Evolutionary conservation across 495 filamentous ascomycete genomes (phyloP).

Genomic region (Penicillium turbatum): DNA sequence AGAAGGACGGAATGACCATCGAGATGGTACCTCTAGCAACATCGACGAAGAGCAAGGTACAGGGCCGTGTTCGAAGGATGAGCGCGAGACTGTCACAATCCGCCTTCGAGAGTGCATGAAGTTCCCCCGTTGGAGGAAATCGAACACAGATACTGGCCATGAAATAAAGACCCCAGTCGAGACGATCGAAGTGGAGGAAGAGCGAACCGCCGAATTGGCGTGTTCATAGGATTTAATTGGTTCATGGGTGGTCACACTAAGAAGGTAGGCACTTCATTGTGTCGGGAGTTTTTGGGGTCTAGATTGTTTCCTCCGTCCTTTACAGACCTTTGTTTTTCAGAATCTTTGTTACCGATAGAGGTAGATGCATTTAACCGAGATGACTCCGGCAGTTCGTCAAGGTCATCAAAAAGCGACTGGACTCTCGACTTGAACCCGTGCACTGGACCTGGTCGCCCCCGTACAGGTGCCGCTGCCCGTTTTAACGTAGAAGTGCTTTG

Average conservation of each 20-base stretch:
- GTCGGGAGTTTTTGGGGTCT: slow-evolving; percentile 30
- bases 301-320: slow-evolving; percentile 18
- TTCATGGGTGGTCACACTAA: slow-evolving; percentile 30
- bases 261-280: slow-evolving; percentile 48
- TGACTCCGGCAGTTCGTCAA: slow-evolving; percentile 40
- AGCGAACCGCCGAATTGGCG: not conserved
- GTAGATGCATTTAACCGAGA: slow-evolving; percentile 18
- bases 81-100: slow-evolving; percentile 27
- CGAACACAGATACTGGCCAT: not conserved
- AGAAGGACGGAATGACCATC: slow-evolving; percentile 31
- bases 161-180: slow-evolving; percentile 2
- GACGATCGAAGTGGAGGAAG: not conserved
- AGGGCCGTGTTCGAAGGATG: slow-evolving; percentile 31
- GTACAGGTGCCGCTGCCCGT: slow-evolving; percentile 1
- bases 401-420: slow-evolving; percentile 40
- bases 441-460: slow-evolving; percentile 13
- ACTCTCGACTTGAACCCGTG: slow-evolving; percentile 27
- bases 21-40: slow-evolving; percentile 24
- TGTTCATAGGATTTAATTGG: not conserved
- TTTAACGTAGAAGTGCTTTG: not conserved
- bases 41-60: slow-evolving; percentile 32
- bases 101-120: slow-evolving; percentile 22
- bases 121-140: slow-evolving; percentile 13
- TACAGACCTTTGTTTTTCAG: slow-evolving; percentile 12
- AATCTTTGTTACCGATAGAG: slow-evolving; percentile 15